Conservation (phyloP, 2,329 filamentous ascomycete genomes). For the Alternaria hordeiaustralica region DNA sequence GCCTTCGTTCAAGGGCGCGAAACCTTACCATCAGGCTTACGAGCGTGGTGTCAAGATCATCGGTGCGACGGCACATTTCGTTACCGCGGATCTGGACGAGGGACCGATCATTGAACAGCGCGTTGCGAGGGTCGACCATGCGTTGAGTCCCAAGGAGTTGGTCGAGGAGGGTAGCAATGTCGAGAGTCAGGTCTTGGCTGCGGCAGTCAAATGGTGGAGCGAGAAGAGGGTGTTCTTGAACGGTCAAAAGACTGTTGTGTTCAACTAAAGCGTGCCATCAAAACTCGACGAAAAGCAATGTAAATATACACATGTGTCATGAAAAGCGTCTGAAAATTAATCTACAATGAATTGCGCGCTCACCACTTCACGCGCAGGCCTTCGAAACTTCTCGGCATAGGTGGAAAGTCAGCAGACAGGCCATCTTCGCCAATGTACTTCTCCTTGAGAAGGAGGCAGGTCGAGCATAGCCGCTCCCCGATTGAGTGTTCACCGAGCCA, state of each 20-base stretch:
- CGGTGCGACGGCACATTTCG: slow-evolving; percentile 84
- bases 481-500: slow-evolving; percentile 9
- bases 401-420: slow-evolving; percentile 12
- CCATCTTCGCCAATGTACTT: slow-evolving; percentile 14
- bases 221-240: slow-evolving; percentile 81
- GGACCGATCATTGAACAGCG: slow-evolving; percentile 89
- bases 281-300: background rate
- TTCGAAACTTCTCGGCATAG: slow-evolving; percentile 6
- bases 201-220: slow-evolving; percentile 83
- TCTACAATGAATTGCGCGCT: background rate
- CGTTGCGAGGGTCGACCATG: slow-evolving; percentile 77
- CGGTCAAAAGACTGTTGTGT: slow-evolving; percentile 80
- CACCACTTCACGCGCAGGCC: background rate
- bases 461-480: slow-evolving; percentile 6
- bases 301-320: background rate
- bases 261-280: slow-evolving; percentile 54
- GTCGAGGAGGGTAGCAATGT: slow-evolving; percentile 83
- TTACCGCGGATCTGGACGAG: slow-evolving; percentile 84
- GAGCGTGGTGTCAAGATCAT: slow-evolving; percentile 89
- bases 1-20: slow-evolving; percentile 86
- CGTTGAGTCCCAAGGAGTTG: slow-evolving; percentile 75
- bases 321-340: background rate
- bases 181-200: slow-evolving; percentile 81
- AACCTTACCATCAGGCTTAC: slow-evolving; percentile 87
- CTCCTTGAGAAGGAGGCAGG: slow-evolving; percentile 11